Evolutionary conservation across 129 eudicot species (phyloP).

Genomic region (Artemisia argyi): DNA sequence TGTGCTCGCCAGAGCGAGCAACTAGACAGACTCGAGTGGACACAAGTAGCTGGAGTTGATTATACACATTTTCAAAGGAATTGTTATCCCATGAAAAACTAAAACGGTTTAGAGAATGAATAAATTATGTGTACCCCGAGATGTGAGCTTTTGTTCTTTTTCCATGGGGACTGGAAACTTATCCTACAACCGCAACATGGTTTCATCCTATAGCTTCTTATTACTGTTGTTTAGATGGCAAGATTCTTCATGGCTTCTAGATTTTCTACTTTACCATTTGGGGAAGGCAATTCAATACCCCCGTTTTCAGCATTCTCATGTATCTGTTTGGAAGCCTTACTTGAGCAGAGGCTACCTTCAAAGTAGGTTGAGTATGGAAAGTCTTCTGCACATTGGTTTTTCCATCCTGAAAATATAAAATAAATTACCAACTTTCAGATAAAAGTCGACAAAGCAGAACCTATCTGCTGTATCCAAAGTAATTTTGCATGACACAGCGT

Average conservation of each 20-base stretch:
- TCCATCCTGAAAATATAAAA: conserved; percentile 66
- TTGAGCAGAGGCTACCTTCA: conserved; percentile 70
- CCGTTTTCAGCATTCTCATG: conserved; percentile 53
- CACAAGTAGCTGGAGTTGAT: conserved; percentile 23
- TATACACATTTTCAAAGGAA: conserved; percentile 59
- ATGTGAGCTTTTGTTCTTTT: neutral
- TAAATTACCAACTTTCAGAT: neutral
- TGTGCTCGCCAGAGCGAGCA: conserved; percentile 3
- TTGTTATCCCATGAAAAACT: conserved; percentile 23
- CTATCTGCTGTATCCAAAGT: no score
- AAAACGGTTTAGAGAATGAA: conserved; percentile 12
- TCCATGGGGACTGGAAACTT: conserved; percentile 16
- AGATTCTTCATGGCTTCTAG: conserved; percentile 67
- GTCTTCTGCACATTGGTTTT: conserved; percentile 67
- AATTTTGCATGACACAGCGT: no score
- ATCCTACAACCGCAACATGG: conserved; percentile 31
- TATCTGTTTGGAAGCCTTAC: conserved; percentile 28
- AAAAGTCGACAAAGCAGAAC: neutral
- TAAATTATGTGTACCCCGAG: neutral
- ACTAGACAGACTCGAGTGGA: conserved; percentile 10
- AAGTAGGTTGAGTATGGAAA: conserved; percentile 85
- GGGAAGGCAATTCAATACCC: conserved; percentile 28
- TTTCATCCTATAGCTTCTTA: conserved; percentile 15
- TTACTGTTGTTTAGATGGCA: conserved; percentile 39
- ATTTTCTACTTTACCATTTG: conserved; percentile 67